Percentiles rank a stretch among this genome's conserved stretches.
Conservation (phyloP, 1,284 basidiomycete species). For the Moniliella sp. region DNA sequence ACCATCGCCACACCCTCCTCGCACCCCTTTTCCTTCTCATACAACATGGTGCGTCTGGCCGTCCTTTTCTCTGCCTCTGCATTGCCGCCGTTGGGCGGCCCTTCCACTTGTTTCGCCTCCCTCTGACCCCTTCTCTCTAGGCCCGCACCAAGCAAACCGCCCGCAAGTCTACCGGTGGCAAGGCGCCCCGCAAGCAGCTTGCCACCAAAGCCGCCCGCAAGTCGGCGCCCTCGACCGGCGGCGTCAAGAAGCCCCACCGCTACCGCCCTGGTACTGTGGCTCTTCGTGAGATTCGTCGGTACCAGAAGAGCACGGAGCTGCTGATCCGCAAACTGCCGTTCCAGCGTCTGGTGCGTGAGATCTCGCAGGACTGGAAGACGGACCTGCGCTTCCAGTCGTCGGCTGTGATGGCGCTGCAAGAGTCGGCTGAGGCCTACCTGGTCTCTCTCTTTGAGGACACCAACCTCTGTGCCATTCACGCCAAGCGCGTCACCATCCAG, state of each 20-base stretch:
- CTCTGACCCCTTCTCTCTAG: too few species aligned
- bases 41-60: too few species aligned
- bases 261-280: slow-evolving; percentile 34
- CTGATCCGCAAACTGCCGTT: slow-evolving; percentile 37
- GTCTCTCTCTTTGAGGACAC: slow-evolving; percentile 15
- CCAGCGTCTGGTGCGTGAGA: slow-evolving; percentile 50
- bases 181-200: slow-evolving; percentile 34
- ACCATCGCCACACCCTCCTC: too few species aligned
- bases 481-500: too few species aligned
- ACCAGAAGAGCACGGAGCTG: slow-evolving; percentile 34
- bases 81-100: neutral
- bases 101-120: neutral
- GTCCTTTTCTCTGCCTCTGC: neutral
- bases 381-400: slow-evolving; percentile 45
- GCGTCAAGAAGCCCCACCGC: slow-evolving; percentile 34
- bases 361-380: slow-evolving; percentile 63
- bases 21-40: too few species aligned
- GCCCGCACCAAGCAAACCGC: slow-evolving; percentile 48
- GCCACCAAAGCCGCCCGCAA: slow-evolving; percentile 34
- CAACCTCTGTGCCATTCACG: too few species aligned
- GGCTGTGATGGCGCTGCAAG: slow-evolving; percentile 46
- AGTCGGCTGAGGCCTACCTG: slow-evolving; percentile 49
- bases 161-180: slow-evolving; percentile 61
- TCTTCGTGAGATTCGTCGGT: slow-evolving; percentile 33
- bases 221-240: slow-evolving; percentile 31